A percentile compares a stretch with the other conserved stretches of the same genome.
phyloP scores from a whole-genome alignment of 1,284 basidiomycete species.

The Leccinum fuscescens region DNA sequence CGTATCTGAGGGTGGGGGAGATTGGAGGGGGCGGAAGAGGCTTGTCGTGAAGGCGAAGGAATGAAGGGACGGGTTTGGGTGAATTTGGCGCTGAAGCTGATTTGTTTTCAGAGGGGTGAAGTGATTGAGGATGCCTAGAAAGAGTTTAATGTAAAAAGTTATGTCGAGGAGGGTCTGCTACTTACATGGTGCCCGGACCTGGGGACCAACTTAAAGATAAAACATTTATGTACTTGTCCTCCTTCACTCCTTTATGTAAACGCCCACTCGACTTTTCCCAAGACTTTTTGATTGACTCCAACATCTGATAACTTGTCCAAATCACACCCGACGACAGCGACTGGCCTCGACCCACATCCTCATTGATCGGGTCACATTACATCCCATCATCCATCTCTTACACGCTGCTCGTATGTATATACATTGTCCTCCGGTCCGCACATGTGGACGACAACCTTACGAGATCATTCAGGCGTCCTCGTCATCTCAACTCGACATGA shows the following conservation, averaged over 20 bases:
- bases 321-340: not conserved
- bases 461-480: not conserved
- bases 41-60: constrained; percentile 24
- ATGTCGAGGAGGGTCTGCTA: constrained; percentile 1
- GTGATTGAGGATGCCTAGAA: constrained; percentile 9
- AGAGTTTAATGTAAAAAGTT: no score
- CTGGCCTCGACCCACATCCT: not conserved
- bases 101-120: constrained; percentile 25
- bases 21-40: constrained; percentile 30
- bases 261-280: constrained; percentile 19
- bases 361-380: not conserved
- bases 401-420: not conserved
- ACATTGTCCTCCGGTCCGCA: not conserved
- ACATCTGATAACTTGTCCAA: not conserved
- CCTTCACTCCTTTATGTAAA: constrained; percentile 31
- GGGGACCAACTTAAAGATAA: constrained; percentile 3
- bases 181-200: constrained; percentile 25
- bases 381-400: not conserved
- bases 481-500: constrained; percentile 1
- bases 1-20: constrained; percentile 14
- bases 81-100: constrained; percentile 32
- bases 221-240: constrained; percentile 20
- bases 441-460: not conserved
- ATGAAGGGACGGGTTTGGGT: constrained; percentile 15
- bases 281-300: constrained; percentile 7